Evolutionary conservation across 1,284 basidiomycete genomes (phyloP).

Genomic region (Puccinia sorghi): DNA sequence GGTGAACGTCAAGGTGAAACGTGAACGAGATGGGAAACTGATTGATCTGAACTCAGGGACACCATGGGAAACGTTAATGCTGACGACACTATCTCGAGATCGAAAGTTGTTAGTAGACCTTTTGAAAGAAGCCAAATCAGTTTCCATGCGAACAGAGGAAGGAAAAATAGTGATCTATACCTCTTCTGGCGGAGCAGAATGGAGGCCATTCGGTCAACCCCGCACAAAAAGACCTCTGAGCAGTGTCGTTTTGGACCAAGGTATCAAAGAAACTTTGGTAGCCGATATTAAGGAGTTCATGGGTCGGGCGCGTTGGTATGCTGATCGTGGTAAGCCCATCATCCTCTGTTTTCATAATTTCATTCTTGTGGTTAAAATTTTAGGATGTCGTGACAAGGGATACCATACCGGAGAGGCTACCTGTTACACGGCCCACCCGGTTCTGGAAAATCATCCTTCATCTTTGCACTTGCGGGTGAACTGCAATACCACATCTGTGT

Average conservation of each 20-base stretch:
- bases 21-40: constrained; percentile 86
- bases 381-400: constrained; percentile 65
- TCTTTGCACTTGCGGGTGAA: constrained; percentile 90
- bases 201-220: constrained; percentile 93
- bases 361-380: constrained; percentile 41
- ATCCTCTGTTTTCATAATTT: constrained; percentile 29
- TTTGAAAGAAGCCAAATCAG: constrained; percentile 80
- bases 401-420: constrained; percentile 95
- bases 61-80: constrained; percentile 95
- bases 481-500: constrained; percentile 94
- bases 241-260: constrained; percentile 86
- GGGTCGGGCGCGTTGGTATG: constrained; percentile 85
- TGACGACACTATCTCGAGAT: constrained; percentile 87
- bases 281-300: constrained; percentile 81
- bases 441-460: constrained; percentile 97
- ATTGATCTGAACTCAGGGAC: constrained; percentile 86
- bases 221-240: constrained; percentile 79
- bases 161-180: constrained; percentile 96
- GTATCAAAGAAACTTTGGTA: constrained; percentile 76
- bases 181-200: constrained; percentile 86
- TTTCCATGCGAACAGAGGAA: constrained; percentile 81
- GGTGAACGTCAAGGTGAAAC: constrained; percentile 68
- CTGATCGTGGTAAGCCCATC: constrained; percentile 74
- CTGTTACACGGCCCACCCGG: constrained; percentile 94
- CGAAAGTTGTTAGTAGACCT: constrained; percentile 76